Percentiles rank a stretch among this genome's conserved stretches.
Evolutionary conservation across 2,329 filamentous ascomycete genomes (phyloP).

Genomic region (Drechslerella coelobrocha): DNA sequence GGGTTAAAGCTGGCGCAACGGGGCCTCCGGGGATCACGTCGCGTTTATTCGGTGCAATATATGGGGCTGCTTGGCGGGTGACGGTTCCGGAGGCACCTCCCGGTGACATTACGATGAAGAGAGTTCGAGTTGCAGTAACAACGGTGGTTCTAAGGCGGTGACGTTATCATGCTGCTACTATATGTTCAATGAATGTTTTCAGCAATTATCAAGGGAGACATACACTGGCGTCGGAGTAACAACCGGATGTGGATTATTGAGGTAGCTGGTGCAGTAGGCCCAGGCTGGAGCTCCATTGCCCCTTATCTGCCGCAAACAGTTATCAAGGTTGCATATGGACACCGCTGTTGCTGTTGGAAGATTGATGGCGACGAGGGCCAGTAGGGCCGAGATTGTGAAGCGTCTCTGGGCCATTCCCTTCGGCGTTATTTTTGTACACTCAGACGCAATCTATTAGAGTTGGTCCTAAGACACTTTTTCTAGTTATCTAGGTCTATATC

Average conservation of each 20-base stretch:
- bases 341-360: slow-evolving; percentile 5
- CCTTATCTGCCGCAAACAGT: slow-evolving; percentile 40
- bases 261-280: slow-evolving; percentile 32
- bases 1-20: no score
- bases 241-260: slow-evolving; percentile 17
- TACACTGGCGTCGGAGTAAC: neutral
- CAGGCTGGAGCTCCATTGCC: neutral
- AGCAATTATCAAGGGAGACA: neutral
- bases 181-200: no score
- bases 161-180: no score
- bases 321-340: slow-evolving; percentile 40
- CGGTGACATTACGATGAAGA: slow-evolving; percentile 45
- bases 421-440: neutral
- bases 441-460: neutral
- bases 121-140: slow-evolving; percentile 40
- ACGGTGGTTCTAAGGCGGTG: slow-evolving; percentile 22
- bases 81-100: slow-evolving; percentile 36
- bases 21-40: slow-evolving; percentile 23
- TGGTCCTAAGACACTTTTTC: no score
- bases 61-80: slow-evolving; percentile 46
- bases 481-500: neutral
- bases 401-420: slow-evolving; percentile 19
- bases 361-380: slow-evolving; percentile 3
- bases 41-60: slow-evolving; percentile 45
- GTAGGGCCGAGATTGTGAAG: neutral